Evolutionary conservation across 2,329 filamentous ascomycete genomes (phyloP).

Genomic region (Penicillium sp.): DNA sequence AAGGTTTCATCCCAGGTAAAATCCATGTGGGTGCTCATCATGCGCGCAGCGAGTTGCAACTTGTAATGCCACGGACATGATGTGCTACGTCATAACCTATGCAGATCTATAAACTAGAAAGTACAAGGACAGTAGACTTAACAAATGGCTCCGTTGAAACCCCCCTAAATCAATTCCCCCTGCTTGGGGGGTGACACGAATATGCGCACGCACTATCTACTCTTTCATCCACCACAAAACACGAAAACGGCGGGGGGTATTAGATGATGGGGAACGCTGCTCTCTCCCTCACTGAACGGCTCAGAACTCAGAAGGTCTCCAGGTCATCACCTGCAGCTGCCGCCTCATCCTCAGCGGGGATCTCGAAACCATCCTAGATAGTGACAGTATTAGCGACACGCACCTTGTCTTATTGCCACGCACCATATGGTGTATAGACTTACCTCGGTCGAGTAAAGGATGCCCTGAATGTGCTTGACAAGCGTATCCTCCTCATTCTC

Average conservation of each 20-base stretch:
- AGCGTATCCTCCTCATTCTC: conserved; percentile 93
- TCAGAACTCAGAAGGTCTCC: conserved; percentile 45
- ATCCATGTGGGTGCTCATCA: not conserved
- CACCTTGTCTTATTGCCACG: too few species aligned
- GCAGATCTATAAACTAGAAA: not conserved
- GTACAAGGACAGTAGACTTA: not conserved
- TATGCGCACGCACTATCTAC: conserved; percentile 18
- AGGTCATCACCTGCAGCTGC: conserved; percentile 57
- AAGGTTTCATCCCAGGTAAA: too few species aligned
- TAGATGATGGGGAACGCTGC: conserved; percentile 27
- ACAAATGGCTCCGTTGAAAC: not conserved
- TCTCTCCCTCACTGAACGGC: conserved; percentile 17
- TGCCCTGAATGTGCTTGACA: conserved; percentile 94
- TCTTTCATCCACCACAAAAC: conserved; percentile 15
- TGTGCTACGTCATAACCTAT: not conserved
- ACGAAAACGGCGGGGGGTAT: conserved; percentile 28
- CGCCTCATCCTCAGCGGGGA: conserved; percentile 70
- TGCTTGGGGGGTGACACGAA: conserved; percentile 6
- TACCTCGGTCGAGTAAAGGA: conserved; percentile 94
- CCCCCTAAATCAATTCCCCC: not conserved
- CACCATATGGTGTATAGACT: conserved; percentile 11
- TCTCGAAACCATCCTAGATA: conserved; percentile 71
- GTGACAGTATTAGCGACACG: not conserved
- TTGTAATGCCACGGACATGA: too few species aligned
- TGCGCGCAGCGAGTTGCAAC: too few species aligned